A percentile compares a stretch with the other conserved stretches of the same genome.
These are phyloP conservation scores for Neurospora sp. DNA, from an alignment of 495 filamentous ascomycete genomes.

Conservation along the genomic window DNA sequence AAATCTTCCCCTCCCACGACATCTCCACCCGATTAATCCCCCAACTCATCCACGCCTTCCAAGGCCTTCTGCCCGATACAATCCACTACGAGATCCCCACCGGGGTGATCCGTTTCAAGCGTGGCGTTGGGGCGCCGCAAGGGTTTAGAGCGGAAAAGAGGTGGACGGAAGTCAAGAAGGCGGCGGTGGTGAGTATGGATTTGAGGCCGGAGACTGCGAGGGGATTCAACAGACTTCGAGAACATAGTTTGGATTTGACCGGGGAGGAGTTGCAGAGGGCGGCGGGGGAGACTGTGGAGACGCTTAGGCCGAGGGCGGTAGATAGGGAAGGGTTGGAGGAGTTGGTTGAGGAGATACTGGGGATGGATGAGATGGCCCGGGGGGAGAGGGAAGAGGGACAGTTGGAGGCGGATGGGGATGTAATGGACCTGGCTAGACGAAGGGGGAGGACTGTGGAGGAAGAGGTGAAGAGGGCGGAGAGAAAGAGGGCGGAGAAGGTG, in stretches of 20 bases:
- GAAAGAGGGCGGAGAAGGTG: neutral
- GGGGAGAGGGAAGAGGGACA: neutral
- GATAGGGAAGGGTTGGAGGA: neutral
- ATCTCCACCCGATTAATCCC: slow-evolving; percentile 25
- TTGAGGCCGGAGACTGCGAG: neutral
- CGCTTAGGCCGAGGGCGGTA: neutral
- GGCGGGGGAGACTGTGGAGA: neutral
- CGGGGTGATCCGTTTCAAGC: neutral
- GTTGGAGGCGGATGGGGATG: neutral
- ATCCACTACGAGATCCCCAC: slow-evolving; percentile 22
- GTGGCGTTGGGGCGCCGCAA: neutral
- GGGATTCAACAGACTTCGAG: neutral
- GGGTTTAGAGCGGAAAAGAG: neutral
- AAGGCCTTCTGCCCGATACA: slow-evolving; percentile 32
- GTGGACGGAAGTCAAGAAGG: neutral
- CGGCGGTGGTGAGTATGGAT: neutral
- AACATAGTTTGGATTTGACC: neutral
- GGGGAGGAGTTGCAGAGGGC: neutral
- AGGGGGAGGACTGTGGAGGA: neutral
- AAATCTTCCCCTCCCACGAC: slow-evolving; percentile 1
- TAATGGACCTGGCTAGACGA: neutral
- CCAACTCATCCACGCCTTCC: slow-evolving; percentile 38
- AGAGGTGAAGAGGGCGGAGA: neutral
- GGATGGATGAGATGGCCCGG: neutral
- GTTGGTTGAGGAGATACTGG: neutral